Conservation (phyloP, 169 alveolate genomes). For the Besnoitia besnoiti region DNA sequence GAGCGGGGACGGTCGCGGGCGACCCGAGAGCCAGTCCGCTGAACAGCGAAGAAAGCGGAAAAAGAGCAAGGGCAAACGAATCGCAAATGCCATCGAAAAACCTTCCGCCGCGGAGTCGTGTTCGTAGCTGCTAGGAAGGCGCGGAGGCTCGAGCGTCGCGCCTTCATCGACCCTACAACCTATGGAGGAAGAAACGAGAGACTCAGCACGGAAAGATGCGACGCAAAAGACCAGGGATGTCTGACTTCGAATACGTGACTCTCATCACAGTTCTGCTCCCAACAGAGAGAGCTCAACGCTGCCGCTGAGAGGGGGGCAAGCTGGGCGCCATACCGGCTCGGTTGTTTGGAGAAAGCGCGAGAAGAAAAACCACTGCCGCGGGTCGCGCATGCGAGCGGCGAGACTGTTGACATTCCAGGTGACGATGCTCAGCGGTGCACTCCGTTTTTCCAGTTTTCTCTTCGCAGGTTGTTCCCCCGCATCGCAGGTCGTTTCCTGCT, state of each 20-base stretch:
- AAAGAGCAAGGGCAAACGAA: background rate
- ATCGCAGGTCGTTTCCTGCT: too few relatives aligned
- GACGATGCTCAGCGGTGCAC: constrained; percentile 18
- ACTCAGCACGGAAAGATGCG: background rate
- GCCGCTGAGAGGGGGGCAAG: background rate
- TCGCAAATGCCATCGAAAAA: too few relatives aligned
- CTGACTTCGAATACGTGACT: too few relatives aligned
- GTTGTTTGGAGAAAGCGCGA: background rate
- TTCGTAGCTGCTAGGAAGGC: too few relatives aligned
- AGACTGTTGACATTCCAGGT: constrained; percentile 35
- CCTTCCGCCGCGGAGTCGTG: too few relatives aligned
- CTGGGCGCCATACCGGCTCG: background rate
- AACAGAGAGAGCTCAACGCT: background rate
- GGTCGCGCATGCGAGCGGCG: background rate
- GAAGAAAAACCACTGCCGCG: background rate
- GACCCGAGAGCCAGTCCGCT: too few relatives aligned
- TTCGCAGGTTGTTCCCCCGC: background rate
- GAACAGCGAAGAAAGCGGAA: too few relatives aligned
- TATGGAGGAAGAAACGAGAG: background rate
- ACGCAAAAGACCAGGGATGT: too few relatives aligned
- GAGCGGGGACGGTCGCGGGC: too few relatives aligned
- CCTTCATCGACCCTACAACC: too few relatives aligned
- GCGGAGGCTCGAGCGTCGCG: too few relatives aligned
- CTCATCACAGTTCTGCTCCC: too few relatives aligned
- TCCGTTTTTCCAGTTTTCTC: background rate